Percentiles rank a stretch among this genome's conserved stretches.
phyloP scores from a whole-genome alignment of 2,329 filamentous ascomycete genomes.

The Plenodomus biglobosus region DNA sequence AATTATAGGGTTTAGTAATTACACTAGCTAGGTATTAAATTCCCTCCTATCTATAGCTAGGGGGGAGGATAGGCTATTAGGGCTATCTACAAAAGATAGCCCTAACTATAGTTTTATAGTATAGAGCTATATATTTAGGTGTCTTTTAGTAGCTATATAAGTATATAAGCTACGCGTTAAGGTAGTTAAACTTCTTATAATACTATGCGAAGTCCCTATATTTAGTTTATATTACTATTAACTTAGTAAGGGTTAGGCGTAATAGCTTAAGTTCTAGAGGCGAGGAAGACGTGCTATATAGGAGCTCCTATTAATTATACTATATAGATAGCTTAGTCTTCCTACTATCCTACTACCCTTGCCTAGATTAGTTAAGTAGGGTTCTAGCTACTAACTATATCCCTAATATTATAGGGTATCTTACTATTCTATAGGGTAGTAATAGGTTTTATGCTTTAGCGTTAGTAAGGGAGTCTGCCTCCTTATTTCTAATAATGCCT shows the following conservation, averaged over 20 bases:
- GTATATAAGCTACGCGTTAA: neutral
- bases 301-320: constrained; percentile 2
- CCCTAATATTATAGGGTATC: constrained; percentile 2
- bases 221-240: constrained; percentile 3
- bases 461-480: neutral
- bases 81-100: too few species aligned
- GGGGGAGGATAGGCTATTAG: too few species aligned
- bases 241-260: constrained; percentile 1
- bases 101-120: constrained; percentile 1
- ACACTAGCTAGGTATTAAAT: too few species aligned
- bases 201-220: constrained; percentile 11
- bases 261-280: constrained; percentile 2
- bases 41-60: too few species aligned
- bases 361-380: neutral
- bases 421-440: neutral
- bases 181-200: constrained; percentile 10
- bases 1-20: too few species aligned
- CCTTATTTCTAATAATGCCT: neutral
- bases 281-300: constrained; percentile 1
- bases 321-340: constrained; percentile 4
- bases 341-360: constrained; percentile 1
- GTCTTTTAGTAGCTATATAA: constrained; percentile 1
- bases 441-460: neutral
- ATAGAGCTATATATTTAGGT: constrained; percentile 1
- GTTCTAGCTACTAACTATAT: neutral